phyloP scores from a whole-genome alignment of 2,329 filamentous ascomycete genomes.

The Verticillium albo-atrum region DNA sequence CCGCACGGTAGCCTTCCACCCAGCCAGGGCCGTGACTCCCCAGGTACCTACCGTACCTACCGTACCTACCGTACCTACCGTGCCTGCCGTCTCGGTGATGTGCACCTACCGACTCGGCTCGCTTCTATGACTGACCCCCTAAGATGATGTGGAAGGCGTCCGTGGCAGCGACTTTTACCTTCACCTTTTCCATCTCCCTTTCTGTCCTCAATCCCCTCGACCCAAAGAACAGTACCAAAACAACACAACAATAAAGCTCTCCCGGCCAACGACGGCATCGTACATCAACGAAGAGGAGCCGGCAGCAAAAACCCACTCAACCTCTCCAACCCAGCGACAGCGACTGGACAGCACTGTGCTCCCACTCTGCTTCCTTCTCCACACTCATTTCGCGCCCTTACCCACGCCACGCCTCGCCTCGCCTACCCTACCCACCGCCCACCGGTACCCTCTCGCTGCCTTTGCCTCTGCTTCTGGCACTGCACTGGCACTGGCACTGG shows the following conservation, averaged over 20 bases:
- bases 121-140: neutral
- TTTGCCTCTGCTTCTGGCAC: too few relatives aligned
- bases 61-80: too few relatives aligned
- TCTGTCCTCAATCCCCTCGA: neutral
- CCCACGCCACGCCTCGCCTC: slow-evolving; percentile 6
- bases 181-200: neutral
- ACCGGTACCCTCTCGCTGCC: slow-evolving; percentile 5
- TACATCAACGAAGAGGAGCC: neutral
- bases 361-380: neutral
- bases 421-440: slow-evolving; percentile 9
- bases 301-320: neutral
- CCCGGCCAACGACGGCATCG: neutral
- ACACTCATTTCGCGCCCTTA: slow-evolving; percentile 3
- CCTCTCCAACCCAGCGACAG: neutral
- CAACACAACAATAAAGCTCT: neutral
- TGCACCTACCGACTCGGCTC: too few relatives aligned
- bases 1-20: too few relatives aligned
- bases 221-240: neutral
- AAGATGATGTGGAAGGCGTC: neutral
- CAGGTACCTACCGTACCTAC: too few relatives aligned
- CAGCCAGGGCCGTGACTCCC: too few relatives aligned
- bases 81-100: too few relatives aligned
- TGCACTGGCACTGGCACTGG: slow-evolving; percentile 7
- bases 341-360: neutral
- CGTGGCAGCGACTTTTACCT: neutral